A percentile compares a stretch with the other conserved stretches of the same genome.
phyloP scores from a whole-genome alignment of 768 basidiomycete genomes.

The Pluteus cervinus region DNA sequence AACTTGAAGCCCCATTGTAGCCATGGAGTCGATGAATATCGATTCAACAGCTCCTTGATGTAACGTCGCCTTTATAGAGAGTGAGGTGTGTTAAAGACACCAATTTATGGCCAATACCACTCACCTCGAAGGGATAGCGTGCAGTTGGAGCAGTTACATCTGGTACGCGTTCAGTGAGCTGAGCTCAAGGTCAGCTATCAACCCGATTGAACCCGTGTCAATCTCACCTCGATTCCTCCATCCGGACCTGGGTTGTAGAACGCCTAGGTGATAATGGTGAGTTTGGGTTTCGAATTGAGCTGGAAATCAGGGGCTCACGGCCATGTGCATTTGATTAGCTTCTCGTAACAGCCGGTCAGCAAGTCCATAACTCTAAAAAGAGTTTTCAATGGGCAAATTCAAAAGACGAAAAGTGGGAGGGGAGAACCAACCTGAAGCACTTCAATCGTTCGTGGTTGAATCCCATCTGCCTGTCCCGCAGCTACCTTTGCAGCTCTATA shows the following conservation, averaged over 20 bases:
- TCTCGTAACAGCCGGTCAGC: constrained; percentile 57
- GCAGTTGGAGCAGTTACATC: constrained; percentile 59
- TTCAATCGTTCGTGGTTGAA: constrained; percentile 49
- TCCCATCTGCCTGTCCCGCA: constrained; percentile 56
- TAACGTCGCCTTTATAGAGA: constrained; percentile 37
- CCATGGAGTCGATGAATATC: constrained; percentile 54
- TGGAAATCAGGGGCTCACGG: constrained; percentile 36
- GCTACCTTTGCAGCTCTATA: constrained; percentile 40
- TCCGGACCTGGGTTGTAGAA: constrained; percentile 64
- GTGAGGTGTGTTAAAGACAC: constrained; percentile 1
- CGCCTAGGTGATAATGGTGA: constrained; percentile 34
- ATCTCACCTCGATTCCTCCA: constrained; percentile 55
- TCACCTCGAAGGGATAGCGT: constrained; percentile 67
- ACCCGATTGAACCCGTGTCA: constrained; percentile 1
- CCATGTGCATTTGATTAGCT: constrained; percentile 65
- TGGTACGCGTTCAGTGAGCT: constrained; percentile 59
- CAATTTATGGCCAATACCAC: background rate
- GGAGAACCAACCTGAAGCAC: constrained; percentile 45
- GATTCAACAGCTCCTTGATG: constrained; percentile 62
- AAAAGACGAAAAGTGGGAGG: background rate
- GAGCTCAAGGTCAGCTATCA: constrained; percentile 1
- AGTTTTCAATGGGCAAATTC: background rate
- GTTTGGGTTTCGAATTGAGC: background rate
- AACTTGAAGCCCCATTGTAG: constrained; percentile 37
- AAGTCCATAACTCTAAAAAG: constrained; percentile 66